Base-by-base conservation (phyloP, 495 filamentous ascomycete genomes). In the Daldinia loculata region DNA sequence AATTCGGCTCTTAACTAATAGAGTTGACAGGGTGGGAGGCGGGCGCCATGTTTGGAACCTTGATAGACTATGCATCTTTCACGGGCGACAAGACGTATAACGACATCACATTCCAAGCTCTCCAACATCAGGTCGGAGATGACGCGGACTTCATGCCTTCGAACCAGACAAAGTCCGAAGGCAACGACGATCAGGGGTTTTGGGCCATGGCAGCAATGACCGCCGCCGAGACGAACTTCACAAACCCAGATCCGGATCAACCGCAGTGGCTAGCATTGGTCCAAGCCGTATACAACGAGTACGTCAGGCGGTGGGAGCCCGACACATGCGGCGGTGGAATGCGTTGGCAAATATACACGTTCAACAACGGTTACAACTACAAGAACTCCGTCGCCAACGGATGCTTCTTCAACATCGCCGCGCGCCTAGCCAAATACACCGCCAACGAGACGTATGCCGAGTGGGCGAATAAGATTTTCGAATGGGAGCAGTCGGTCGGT, bases 261-360 rank as follows among this genome's bases (percentile, higher is more conserved):
- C 91, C 91, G 3, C 88, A 90, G 65, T 95, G 92, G 92, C 82
- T 95, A 0, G 90, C 89, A 1, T 84, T 95, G 59, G 92, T 88
- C 1, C 92, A 95, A 71, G 91, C 89, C 7, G 90, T 90, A 0
- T 95, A 93, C 81, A 93, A 94, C 77, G 88, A 87, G 1, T 90
- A 92, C 72, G 88, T 86, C 2, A 78, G 81, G 0, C 83, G 91
- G 2, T 95, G 92, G 92, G 84, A 94, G 63, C 80, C 80, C 2
- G 71, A 78, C 6, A 85, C 85, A 17, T 97, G 93, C 77, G 84
- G 85, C 32, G 93, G 93, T 48, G 93, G 93, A 1, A 80, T 96
- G 55, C 84, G 89, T 34, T 96, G 93, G 93, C 93, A 96, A 81
- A 91, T 95, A 45, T 93, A 87, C 77, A 84, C 87, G 3, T 93